A percentile compares a stretch with the other conserved stretches of the same genome.
These are phyloP conservation scores for Crithidia expoeki DNA, from an alignment of 208 protist species.

Conservation along the genomic window DNA sequence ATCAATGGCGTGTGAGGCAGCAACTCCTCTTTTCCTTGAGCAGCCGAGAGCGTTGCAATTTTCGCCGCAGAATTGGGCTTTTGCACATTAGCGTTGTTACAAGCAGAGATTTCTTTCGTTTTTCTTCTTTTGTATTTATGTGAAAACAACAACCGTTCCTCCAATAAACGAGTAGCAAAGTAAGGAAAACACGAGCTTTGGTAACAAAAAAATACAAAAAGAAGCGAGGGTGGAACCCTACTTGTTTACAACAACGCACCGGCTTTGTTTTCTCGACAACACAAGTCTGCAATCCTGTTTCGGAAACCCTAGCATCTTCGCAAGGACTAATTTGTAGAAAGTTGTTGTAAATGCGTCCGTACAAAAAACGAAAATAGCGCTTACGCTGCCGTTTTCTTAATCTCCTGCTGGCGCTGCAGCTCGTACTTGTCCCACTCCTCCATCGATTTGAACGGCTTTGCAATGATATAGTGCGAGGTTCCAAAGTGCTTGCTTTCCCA, in stretches of 20 bases:
- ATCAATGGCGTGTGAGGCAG: too few species aligned
- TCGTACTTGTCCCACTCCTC: slow-evolving; percentile 63
- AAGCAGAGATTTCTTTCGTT: background rate
- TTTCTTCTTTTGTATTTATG: background rate
- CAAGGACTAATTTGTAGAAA: background rate
- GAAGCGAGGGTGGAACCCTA: too few species aligned
- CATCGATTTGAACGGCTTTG: slow-evolving; percentile 83
- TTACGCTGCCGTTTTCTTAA: slow-evolving; percentile 8
- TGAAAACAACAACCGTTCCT: background rate
- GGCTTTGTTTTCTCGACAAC: too few species aligned
- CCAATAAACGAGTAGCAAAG: background rate
- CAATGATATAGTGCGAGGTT: slow-evolving; percentile 86
- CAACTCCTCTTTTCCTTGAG: too few species aligned
- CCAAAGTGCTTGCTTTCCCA: slow-evolving; percentile 85
- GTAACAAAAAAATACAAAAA: too few species aligned
- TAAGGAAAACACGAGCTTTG: background rate
- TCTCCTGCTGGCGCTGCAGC: slow-evolving; percentile 18
- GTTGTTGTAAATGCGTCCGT: too few species aligned
- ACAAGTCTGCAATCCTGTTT: too few species aligned
- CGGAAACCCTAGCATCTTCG: too few species aligned
- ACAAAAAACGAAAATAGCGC: background rate
- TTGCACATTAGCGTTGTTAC: background rate
- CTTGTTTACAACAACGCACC: too few species aligned
- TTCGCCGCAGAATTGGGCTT: background rate
- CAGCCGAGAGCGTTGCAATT: background rate